Evolutionary conservation across 2,329 filamentous ascomycete genomes (phyloP).

Genomic region (Chaetomiaceae sp.): DNA sequence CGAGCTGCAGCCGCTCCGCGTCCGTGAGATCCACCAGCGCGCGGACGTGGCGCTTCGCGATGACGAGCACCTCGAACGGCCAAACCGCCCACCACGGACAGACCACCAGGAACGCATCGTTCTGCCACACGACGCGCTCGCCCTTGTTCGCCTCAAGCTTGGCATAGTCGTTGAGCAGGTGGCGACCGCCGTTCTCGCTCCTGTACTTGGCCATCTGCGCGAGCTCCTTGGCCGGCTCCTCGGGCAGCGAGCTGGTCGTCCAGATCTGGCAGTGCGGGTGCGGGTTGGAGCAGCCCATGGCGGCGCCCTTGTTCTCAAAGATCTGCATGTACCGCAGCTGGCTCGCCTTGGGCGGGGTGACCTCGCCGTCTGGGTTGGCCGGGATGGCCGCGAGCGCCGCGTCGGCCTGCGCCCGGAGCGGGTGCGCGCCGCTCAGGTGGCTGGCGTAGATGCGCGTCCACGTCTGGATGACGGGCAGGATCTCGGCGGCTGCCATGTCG

Average conservation of each 20-base stretch:
- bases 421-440: slow-evolving; percentile 68
- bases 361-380: slow-evolving; percentile 30
- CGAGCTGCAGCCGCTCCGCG: slow-evolving; percentile 65
- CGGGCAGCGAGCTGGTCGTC: slow-evolving; percentile 85
- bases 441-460: slow-evolving; percentile 88
- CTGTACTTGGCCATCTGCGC: slow-evolving; percentile 73
- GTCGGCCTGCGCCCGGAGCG: slow-evolving; percentile 44
- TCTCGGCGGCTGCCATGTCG: slow-evolving; percentile 72
- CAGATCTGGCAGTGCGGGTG: slow-evolving; percentile 96
- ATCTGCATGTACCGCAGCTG: slow-evolving; percentile 98
- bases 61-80: slow-evolving; percentile 92
- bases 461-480: slow-evolving; percentile 75
- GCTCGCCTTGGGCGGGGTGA: slow-evolving; percentile 50
- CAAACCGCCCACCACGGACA: slow-evolving; percentile 98
- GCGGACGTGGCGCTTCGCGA: slow-evolving; percentile 77
- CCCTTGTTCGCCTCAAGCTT: slow-evolving; percentile 72
- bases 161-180: slow-evolving; percentile 83
- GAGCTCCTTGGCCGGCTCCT: slow-evolving; percentile 79
- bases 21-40: slow-evolving; percentile 74
- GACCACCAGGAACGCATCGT: slow-evolving; percentile 74
- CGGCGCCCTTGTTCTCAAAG: slow-evolving; percentile 96
- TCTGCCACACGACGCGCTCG: slow-evolving; percentile 84
- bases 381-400: slow-evolving; percentile 33
- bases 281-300: slow-evolving; percentile 98
- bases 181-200: slow-evolving; percentile 61